These are phyloP conservation scores for Ceratocystiopsis sp. DNA, from an alignment of 2,329 filamentous ascomycete genomes.

Conservation along the genomic window DNA sequence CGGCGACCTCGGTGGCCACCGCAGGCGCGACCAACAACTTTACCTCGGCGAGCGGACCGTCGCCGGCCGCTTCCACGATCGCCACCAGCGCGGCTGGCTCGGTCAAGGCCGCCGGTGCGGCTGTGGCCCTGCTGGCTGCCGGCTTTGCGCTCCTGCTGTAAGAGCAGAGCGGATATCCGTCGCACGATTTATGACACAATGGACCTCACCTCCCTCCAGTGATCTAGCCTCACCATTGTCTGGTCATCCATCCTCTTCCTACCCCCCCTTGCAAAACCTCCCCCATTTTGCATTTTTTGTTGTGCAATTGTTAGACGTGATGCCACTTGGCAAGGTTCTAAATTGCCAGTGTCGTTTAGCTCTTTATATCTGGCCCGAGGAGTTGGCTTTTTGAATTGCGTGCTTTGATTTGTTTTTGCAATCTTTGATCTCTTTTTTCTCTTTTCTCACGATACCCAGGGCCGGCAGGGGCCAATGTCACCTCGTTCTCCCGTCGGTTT, in stretches of 20 bases:
- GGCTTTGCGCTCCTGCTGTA: constrained; percentile 15
- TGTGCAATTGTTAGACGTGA: constrained; percentile 9
- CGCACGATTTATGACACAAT: constrained; percentile 10
- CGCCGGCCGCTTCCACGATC: constrained; percentile 10
- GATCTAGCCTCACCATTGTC: too few relatives aligned
- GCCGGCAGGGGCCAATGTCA: too few relatives aligned
- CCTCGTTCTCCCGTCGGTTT: too few relatives aligned
- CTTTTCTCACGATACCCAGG: too few relatives aligned
- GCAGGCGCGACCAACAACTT: neutral
- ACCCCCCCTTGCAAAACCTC: neutral
- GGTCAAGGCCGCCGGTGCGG: constrained; percentile 15
- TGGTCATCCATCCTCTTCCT: neutral
- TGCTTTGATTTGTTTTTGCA: too few relatives aligned
- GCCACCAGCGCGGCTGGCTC: constrained; percentile 15
- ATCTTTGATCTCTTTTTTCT: too few relatives aligned
- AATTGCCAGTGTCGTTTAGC: too few relatives aligned
- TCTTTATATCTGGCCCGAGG: neutral
- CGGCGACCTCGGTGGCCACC: neutral
- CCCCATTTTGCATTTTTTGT: constrained; percentile 1
- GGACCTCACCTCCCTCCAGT: neutral
- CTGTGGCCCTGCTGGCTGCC: constrained; percentile 13
- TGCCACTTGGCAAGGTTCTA: neutral
- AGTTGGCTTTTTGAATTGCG: neutral
- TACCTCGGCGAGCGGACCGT: constrained; percentile 1
- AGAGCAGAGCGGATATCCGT: neutral